Base-by-base conservation (phyloP, 192 early-diverging fungal species). In the Podila minutissima region DNA sequence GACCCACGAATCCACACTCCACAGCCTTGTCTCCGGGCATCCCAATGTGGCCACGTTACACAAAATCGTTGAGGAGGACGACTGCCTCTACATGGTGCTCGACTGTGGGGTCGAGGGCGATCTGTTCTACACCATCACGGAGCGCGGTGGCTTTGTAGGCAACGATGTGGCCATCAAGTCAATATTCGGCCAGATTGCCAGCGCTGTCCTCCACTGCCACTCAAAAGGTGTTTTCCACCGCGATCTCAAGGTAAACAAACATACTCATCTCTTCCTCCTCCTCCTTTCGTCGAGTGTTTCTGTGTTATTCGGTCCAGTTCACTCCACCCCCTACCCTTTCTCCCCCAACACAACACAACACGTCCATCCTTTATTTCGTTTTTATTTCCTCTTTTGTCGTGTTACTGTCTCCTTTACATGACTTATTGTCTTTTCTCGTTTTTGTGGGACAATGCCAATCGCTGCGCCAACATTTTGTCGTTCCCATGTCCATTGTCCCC, bases 121-220 rank as follows among this genome's bases (percentile, higher is more conserved):
- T 87, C 83, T 99, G 50, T 99, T 99, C 82, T 94, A 96, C 48
- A 91, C 91, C 38, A 98, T 99, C 67, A 95, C 97, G 15, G 90
- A 89, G 33, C 88, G 92, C 17, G 93, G 93, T 49, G 90, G 87
- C 32, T 91, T 95, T 20, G 62, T 88, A 29, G 85, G 86, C 74
- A 90, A 90, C 41, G 94, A 95, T 76, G 59, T 82, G 46, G 94
- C 94, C 33, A 90, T 95, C 49, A 93, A 94, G 28, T 84, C 87
- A 37, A 92, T 97, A 59, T 89, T 98, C 72, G 82, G 93, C 29
- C 94, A 96, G 84, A 92, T 98, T 29, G 82, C 97, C 41, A 87
- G 93, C 64, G 95, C 95, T 19, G 90, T 98, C 51, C 83, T 91
- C 59, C 89, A 91, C 74, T 89, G 92, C 38, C 92, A 95, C 77